phyloP scores from a whole-genome alignment of 208 protist species.

The Acanthamoeba culbertsoni region DNA sequence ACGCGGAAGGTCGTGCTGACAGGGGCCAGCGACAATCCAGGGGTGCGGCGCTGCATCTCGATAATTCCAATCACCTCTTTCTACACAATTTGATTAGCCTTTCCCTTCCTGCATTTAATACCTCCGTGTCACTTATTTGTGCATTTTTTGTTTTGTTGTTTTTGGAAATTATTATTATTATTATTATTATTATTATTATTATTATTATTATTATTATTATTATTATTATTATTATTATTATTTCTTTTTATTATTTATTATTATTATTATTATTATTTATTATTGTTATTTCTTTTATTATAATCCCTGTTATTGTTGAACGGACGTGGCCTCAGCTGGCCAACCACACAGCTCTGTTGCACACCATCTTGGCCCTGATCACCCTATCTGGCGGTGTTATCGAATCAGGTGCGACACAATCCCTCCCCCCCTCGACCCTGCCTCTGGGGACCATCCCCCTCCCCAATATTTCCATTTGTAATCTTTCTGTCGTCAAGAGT shows the following conservation, averaged over 20 bases:
- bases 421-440: not conserved
- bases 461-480: not conserved
- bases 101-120: no score
- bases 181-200: no score
- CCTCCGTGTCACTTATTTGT: not conserved
- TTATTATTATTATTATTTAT: no score
- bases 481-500: not conserved
- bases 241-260: no score
- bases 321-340: not conserved
- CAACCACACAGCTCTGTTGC: not conserved
- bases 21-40: not conserved
- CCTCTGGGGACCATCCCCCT: not conserved
- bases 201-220: no score
- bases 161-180: no score
- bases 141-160: no score
- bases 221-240: no score
- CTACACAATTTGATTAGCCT: no score
- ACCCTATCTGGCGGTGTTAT: slow-evolving; percentile 3
- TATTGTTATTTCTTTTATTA: no score
- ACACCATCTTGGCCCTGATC: slow-evolving; percentile 16
- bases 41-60: not conserved
- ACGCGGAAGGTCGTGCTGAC: not conserved
- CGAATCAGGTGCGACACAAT: slow-evolving; percentile 2
- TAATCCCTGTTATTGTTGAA: not conserved
- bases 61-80: no score